phyloP scores from a whole-genome alignment of 2,329 filamentous ascomycete genomes.

The Hymenoscyphus scutula region DNA sequence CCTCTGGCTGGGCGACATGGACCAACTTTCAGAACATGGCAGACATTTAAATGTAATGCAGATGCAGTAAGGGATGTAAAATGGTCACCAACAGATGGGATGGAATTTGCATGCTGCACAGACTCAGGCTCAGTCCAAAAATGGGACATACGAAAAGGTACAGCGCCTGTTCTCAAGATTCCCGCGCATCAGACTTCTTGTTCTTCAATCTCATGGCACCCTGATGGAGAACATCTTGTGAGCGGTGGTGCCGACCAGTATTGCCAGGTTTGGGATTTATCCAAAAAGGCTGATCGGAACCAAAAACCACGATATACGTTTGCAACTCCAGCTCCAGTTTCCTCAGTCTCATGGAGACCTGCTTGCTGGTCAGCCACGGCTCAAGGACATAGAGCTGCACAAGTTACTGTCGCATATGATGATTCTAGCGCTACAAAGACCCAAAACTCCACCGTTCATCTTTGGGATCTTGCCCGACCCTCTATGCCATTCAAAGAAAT shows the following conservation, averaged over 20 bases:
- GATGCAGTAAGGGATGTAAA: constrained; percentile 61
- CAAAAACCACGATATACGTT: constrained; percentile 65
- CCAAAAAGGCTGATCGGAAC: constrained; percentile 56
- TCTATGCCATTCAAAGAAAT: constrained; percentile 67
- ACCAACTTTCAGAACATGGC: constrained; percentile 42
- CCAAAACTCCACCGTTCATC: constrained; percentile 58
- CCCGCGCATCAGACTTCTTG: constrained; percentile 61
- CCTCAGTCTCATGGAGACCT: constrained; percentile 60
- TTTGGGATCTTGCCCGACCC: constrained; percentile 68
- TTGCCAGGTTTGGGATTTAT: constrained; percentile 65
- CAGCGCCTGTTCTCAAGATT: constrained; percentile 55
- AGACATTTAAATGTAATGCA: constrained; percentile 44
- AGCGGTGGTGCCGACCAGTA: constrained; percentile 62
- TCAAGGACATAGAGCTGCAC: constrained; percentile 57
- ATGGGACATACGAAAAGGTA: constrained; percentile 59
- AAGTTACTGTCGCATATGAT: constrained; percentile 62
- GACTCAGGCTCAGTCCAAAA: constrained; percentile 61
- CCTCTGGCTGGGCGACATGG: constrained; percentile 49
- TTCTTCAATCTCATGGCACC: constrained; percentile 63
- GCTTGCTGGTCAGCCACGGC: constrained; percentile 64
- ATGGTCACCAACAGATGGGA: constrained; percentile 61
- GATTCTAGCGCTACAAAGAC: constrained; percentile 52
- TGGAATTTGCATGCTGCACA: constrained; percentile 63
- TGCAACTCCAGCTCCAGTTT: constrained; percentile 58
- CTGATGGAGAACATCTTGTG: constrained; percentile 63